phyloP scores from a whole-genome alignment of 805 yeast species.

The Cyberlindnera bimundalis region DNA sequence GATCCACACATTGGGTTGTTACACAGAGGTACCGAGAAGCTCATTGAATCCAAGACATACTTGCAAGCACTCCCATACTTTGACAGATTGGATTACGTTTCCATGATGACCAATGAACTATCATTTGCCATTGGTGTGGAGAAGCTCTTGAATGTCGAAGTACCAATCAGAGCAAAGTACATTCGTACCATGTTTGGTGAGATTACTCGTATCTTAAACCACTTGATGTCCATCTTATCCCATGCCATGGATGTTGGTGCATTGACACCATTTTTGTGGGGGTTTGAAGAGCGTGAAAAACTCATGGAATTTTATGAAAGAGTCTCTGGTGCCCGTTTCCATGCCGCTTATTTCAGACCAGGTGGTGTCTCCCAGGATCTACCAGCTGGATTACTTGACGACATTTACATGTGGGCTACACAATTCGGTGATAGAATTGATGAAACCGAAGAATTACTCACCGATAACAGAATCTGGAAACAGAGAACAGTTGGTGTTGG shows the following conservation, averaged over 20 bases:
- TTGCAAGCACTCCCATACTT: constrained; percentile 87
- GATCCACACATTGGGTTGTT: constrained; percentile 88
- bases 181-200: constrained; percentile 85
- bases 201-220: constrained; percentile 79
- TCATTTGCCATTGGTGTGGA: constrained; percentile 82
- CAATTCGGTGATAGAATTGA: constrained; percentile 92
- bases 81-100: constrained; percentile 80
- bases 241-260: constrained; percentile 97
- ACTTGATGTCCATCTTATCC: constrained; percentile 79
- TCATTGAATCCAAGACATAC: constrained; percentile 82
- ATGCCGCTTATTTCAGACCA: constrained; percentile 84
- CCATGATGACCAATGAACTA: constrained; percentile 89
- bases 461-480: constrained; percentile 91
- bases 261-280: constrained; percentile 90
- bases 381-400: constrained; percentile 83
- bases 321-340: constrained; percentile 87
- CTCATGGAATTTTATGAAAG: constrained; percentile 90
- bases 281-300: constrained; percentile 90
- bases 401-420: constrained; percentile 94
- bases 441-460: constrained; percentile 83
- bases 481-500: constrained; percentile 83
- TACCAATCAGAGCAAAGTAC: constrained; percentile 81
- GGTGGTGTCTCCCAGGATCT: constrained; percentile 90
- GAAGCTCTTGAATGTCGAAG: constrained; percentile 78
- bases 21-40: constrained; percentile 87